Conservation (phyloP, 2,329 filamentous ascomycete species). For the Purpureocillium takamizusanense region DNA sequence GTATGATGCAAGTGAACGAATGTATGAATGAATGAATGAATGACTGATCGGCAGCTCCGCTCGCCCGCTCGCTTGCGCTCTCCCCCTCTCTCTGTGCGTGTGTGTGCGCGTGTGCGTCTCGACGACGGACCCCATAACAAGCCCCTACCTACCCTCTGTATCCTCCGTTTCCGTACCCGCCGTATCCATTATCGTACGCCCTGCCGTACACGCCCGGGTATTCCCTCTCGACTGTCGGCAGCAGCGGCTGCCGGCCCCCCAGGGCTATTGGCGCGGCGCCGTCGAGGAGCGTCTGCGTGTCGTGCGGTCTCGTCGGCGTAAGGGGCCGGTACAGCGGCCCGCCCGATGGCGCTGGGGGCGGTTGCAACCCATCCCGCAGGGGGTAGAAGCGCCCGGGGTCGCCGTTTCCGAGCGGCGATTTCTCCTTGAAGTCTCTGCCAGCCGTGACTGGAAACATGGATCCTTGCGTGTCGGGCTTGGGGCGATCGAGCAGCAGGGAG, state of each 20-base stretch:
- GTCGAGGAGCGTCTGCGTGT: slow-evolving; percentile 27
- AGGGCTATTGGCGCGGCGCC: slow-evolving; percentile 30
- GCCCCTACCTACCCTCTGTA: too few relatives aligned
- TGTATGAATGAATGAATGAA: background rate
- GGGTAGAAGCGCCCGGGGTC: slow-evolving; percentile 23
- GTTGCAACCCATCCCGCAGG: slow-evolving; percentile 12
- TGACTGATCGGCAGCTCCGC: background rate
- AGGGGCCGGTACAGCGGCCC: slow-evolving; percentile 25
- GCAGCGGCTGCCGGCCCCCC: slow-evolving; percentile 9
- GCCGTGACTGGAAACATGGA: slow-evolving; percentile 36
- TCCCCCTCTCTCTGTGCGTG: background rate
- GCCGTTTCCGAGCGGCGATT: slow-evolving; percentile 19
- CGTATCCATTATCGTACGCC: slow-evolving; percentile 8
- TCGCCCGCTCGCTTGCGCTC: background rate
- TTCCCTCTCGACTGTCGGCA: slow-evolving; percentile 1
- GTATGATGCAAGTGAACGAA: slow-evolving; percentile 2
- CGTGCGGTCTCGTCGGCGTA: slow-evolving; percentile 24
- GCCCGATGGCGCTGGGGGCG: slow-evolving; percentile 14
- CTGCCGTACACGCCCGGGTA: slow-evolving; percentile 8
- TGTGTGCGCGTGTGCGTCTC: too few relatives aligned
- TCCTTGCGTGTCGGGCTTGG: slow-evolving; percentile 23
- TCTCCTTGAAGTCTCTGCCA: slow-evolving; percentile 27
- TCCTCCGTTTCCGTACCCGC: slow-evolving; percentile 8
- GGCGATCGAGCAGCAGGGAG: slow-evolving; percentile 65
- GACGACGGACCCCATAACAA: too few relatives aligned